phyloP scores from a whole-genome alignment of 208 protist species.

The Acanthamoeba royreba region DNA sequence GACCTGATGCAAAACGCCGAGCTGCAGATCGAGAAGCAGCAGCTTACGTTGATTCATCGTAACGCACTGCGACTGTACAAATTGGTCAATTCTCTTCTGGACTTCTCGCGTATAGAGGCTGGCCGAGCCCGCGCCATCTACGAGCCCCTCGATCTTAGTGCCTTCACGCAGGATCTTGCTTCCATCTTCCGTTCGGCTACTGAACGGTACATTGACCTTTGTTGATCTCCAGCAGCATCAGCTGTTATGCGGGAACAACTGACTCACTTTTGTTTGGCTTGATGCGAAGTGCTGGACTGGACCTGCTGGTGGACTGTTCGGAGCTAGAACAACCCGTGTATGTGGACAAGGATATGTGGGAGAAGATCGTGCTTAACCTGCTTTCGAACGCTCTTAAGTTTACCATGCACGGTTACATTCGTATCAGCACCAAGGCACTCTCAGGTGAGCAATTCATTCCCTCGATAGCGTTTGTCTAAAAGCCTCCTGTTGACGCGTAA shows the following conservation, averaged over 20 bases:
- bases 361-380: slow-evolving; percentile 61
- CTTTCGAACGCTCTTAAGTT: slow-evolving; percentile 63
- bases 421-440: not conserved
- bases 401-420: slow-evolving; percentile 47
- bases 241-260: not conserved
- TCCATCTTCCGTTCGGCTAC: slow-evolving; percentile 26
- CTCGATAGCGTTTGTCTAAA: too few relatives aligned
- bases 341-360: slow-evolving; percentile 56
- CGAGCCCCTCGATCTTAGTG: slow-evolving; percentile 53
- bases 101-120: slow-evolving; percentile 60
- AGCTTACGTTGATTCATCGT: not conserved
- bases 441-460: not conserved
- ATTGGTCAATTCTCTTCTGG: slow-evolving; percentile 54
- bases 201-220: not conserved
- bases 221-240: not conserved
- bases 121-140: slow-evolving; percentile 47
- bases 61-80: slow-evolving; percentile 47
- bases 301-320: not conserved
- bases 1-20: slow-evolving; percentile 14
- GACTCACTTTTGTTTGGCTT: not conserved
- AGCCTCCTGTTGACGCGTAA: too few relatives aligned
- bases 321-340: not conserved
- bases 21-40: not conserved
- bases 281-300: not conserved
- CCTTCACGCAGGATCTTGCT: slow-evolving; percentile 36